Percentiles rank a stretch among this genome's conserved stretches.
Conservation (phyloP, 1,284 basidiomycete genomes). For the Naganishia albida region DNA sequence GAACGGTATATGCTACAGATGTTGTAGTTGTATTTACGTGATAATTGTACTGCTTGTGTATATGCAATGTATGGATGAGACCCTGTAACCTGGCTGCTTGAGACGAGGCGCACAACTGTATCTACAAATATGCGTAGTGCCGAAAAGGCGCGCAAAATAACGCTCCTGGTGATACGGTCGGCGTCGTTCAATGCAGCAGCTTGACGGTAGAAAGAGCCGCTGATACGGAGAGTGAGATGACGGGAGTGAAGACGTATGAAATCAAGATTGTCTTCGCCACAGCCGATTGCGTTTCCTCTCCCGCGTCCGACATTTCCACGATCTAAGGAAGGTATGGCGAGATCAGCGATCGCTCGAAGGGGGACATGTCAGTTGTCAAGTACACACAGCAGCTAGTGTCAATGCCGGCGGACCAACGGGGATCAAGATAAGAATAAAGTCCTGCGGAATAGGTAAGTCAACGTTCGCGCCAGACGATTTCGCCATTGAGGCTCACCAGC, state of each 20-base stretch:
- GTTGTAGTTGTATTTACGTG: neutral
- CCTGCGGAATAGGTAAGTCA: slow-evolving; percentile 33
- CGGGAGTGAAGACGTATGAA: slow-evolving; percentile 43
- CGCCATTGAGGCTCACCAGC: slow-evolving; percentile 34
- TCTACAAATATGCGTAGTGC: no score
- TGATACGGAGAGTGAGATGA: slow-evolving; percentile 43
- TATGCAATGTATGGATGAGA: no score
- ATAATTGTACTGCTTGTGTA: neutral
- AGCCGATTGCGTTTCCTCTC: slow-evolving; percentile 40
- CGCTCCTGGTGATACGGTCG: neutral
- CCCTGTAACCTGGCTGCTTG: neutral
- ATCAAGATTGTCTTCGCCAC: slow-evolving; percentile 45
- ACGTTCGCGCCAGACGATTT: no score
- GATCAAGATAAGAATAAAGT: slow-evolving; percentile 46
- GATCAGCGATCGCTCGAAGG: slow-evolving; percentile 27
- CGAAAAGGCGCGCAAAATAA: neutral
- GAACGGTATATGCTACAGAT: slow-evolving; percentile 1
- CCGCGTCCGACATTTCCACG: slow-evolving; percentile 40
- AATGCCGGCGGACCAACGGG: slow-evolving; percentile 51
- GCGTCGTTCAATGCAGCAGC: slow-evolving; percentile 5
- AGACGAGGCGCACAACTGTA: neutral
- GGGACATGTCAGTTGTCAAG: neutral
- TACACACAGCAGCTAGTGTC: slow-evolving; percentile 45
- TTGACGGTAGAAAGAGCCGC: slow-evolving; percentile 35
- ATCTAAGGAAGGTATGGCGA: slow-evolving; percentile 14